Percentiles rank a stretch among this genome's conserved stretches.
Conservation (phyloP, 352 stramenopile species). For the Phytophthora pluvialis region DNA sequence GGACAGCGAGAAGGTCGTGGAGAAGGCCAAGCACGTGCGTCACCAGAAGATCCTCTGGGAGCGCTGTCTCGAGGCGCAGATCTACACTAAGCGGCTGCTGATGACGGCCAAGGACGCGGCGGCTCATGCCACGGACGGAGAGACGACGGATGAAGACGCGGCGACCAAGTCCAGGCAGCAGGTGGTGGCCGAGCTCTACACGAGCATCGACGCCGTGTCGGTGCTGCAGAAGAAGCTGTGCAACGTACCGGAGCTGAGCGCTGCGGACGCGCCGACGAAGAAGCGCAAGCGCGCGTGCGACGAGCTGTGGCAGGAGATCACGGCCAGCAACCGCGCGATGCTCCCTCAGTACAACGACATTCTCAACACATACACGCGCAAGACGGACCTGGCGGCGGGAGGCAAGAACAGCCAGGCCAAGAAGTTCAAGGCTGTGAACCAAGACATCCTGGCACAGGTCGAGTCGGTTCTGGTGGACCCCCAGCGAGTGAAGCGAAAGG, state of each 20-base stretch:
- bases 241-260: conserved; percentile 63
- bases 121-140: conserved; percentile 28
- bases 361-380: conserved; percentile 80
- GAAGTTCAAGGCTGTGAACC: conserved; percentile 91
- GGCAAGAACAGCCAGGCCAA: conserved; percentile 66
- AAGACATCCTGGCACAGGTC: conserved; percentile 85
- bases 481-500: conserved; percentile 86
- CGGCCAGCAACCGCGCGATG: conserved; percentile 43
- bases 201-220: conserved; percentile 68
- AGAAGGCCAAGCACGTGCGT: conserved; percentile 82
- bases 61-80: conserved; percentile 84
- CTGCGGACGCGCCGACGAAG: conserved; percentile 36
- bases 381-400: conserved; percentile 70
- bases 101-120: conserved; percentile 48
- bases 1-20: conserved; percentile 76
- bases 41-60: conserved; percentile 89
- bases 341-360: conserved; percentile 85
- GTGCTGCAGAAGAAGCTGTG: conserved; percentile 71
- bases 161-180: conserved; percentile 38
- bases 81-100: conserved; percentile 83
- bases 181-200: conserved; percentile 57
- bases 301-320: conserved; percentile 63
- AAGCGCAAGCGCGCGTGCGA: conserved; percentile 72
- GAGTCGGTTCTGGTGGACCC: conserved; percentile 84
- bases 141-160: conserved; percentile 34